Base-by-base conservation (phyloP, 768 basidiomycete species). In the Collybia nuda region DNA sequence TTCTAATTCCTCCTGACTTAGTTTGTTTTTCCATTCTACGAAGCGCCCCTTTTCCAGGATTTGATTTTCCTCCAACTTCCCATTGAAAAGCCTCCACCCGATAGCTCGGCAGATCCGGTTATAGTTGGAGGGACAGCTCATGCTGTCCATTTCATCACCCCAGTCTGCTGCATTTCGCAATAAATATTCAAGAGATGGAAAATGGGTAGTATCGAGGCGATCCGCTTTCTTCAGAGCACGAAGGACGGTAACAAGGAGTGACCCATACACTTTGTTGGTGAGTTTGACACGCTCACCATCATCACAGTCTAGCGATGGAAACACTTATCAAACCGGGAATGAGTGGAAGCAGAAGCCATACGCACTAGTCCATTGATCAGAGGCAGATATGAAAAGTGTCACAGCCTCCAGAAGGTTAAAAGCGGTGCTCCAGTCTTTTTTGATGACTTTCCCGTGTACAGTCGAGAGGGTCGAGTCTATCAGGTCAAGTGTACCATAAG, bases 201-300 rank as follows among this genome's bases (percentile, higher is more conserved):
- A 64, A 24, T 62, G 39, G 7, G 51, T 52, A 14, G 52, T 38
- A 51, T 69, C 55, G 40, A 74, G 64, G 28, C 61, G 61, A 18
- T 46, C 54, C 32, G 59, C 58, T 22, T 57, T 51, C 41, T 73
- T 56, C n/a, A 73, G 50, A 23, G 61, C 68, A 7, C 65, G 61
- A 18, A 75, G 56, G 17, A 67, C 51, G 8, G 66, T 58, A 15
- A 72, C 59, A 12, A 67, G 60, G 9, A 63, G 57, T 2, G 68
- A 65, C 19, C 70, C 70, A 39, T 70, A 71, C 7, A 55, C 61
- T 38, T 64, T 69, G 48, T 67, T 63, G 12, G 70, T 69, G 28
- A 60, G 22, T 19, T 53, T 35, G 37, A 62, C 57, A 47, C 63
- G 66, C 9, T 64, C 56, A 0, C 62, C 65, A 37, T 71, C 69